phyloP scores from a whole-genome alignment of 2,329 filamentous ascomycete genomes.

The Fusarium denticulatum region DNA sequence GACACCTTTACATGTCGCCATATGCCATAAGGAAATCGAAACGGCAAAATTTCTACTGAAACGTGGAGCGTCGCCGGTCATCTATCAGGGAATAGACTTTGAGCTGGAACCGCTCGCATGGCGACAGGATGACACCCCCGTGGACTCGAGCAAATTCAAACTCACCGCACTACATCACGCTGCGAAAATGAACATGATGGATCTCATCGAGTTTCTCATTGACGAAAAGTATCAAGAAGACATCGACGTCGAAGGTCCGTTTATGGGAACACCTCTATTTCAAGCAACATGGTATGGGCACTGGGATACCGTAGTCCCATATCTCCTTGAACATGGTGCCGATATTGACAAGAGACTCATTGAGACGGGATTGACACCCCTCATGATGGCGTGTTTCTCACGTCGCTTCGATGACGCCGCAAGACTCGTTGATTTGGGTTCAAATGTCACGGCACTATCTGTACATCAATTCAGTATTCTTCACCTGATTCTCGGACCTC shows the following conservation, averaged over 20 bases:
- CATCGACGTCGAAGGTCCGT: conserved; percentile 38
- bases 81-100: conserved; percentile 42
- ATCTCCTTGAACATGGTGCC: conserved; percentile 41
- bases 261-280: conserved; percentile 42
- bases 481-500: conserved; percentile 42
- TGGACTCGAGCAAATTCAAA: conserved; percentile 35
- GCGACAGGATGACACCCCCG: conserved; percentile 35
- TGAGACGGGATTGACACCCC: conserved; percentile 40
- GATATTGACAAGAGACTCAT: conserved; percentile 39
- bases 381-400: conserved; percentile 44
- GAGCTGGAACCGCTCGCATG: conserved; percentile 36
- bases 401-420: conserved; percentile 43
- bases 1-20: conserved; percentile 43
- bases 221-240: conserved; percentile 33
- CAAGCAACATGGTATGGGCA: conserved; percentile 43
- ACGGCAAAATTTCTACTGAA: conserved; percentile 38
- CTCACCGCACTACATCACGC: conserved; percentile 43
- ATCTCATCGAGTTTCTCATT: conserved; percentile 31
- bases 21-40: conserved; percentile 40
- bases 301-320: conserved; percentile 41
- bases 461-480: conserved; percentile 43
- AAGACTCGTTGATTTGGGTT: conserved; percentile 40
- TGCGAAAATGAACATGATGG: conserved; percentile 34
- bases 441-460: conserved; percentile 36
- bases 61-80: conserved; percentile 37